Conservation (phyloP, 345 rosid species). For the Mercurialis annua region DNA sequence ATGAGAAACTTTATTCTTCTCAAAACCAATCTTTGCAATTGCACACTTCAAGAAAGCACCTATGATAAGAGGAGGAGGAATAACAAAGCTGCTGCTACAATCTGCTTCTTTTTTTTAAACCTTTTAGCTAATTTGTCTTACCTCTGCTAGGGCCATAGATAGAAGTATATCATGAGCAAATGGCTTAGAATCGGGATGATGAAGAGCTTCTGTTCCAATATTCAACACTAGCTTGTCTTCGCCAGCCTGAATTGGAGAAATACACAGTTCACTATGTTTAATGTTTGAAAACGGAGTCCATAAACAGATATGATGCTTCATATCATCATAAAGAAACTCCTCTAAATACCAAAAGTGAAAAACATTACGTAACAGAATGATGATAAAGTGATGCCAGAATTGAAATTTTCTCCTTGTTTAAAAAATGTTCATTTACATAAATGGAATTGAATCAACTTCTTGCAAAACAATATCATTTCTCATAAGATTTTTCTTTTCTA, state of each 20-base stretch:
- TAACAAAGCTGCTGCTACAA: conserved; percentile 44
- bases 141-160: conserved; percentile 96
- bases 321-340: background rate
- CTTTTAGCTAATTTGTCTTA: conserved; percentile 44
- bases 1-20: conserved; percentile 77
- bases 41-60: conserved; percentile 91
- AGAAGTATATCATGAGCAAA: conserved; percentile 77
- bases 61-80: conserved; percentile 56
- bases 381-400: background rate
- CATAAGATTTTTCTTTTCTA: too few relatives aligned
- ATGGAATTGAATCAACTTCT: too few relatives aligned
- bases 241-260: conserved; percentile 59
- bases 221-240: conserved; percentile 75
- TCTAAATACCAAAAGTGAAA: background rate
- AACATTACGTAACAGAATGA: background rate
- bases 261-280: conserved; percentile 15
- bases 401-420: too few relatives aligned
- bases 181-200: conserved; percentile 73
- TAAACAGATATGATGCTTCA: background rate
- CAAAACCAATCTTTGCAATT: conserved; percentile 75
- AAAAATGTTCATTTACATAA: too few relatives aligned
- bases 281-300: background rate
- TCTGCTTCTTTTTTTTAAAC: conserved; percentile 28
- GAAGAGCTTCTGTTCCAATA: conserved; percentile 78
- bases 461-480: too few relatives aligned